Evolutionary conservation across 164 flowering plant species (phyloP).

Genomic region (Vitis vinifera): ASM3070453v1 NC_081815.1:1542501-1543000

Average conservation of each 20-base stretch:
- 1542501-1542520: no score
- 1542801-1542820: not conserved
- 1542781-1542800: not conserved
- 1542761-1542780: not conserved
- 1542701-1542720: not conserved
- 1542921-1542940: slow-evolving; percentile 29
- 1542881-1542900: not conserved
- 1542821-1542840: not conserved
- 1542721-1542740: no score
- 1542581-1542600: no score
- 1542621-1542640: not conserved
- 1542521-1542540: no score
- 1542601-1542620: not conserved
- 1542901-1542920: slow-evolving; percentile 27
- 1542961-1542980: slow-evolving; percentile 35
- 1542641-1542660: not conserved
- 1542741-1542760: no score
- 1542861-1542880: not conserved
- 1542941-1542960: slow-evolving; percentile 20
- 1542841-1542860: not conserved
- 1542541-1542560: no score
- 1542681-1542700: slow-evolving; percentile 2
- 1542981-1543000: slow-evolving; percentile 35
- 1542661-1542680: not conserved
- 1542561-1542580: no score